Base-by-base conservation (phyloP, 2,329 filamentous ascomycete species). In the Neopestalotiopsis sp. region DNA sequence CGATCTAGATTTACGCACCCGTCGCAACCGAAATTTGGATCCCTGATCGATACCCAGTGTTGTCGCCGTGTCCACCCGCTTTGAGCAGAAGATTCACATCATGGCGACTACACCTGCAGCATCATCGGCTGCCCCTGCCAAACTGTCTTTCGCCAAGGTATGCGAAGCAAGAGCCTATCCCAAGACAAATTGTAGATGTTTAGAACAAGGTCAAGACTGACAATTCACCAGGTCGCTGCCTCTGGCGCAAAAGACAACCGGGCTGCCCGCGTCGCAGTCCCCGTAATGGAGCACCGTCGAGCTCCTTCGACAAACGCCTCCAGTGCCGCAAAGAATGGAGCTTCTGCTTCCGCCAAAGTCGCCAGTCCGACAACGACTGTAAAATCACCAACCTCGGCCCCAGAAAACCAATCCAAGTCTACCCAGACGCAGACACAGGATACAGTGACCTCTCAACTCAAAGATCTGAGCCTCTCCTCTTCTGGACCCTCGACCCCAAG, bases 111-210 rank as follows among this genome's bases (percentile, higher is more conserved):
- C 70, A n/a, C 65, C 65, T 66, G 76, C 76, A 40, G n/a, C 61
- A 4, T 69, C 68, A 64, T 63, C 76, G 65, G 71, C 76, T 71
- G 76, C 69, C 66, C 74, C 74, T 45, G 76, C 78, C 71, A 78
- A 77, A 68, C 57, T 79, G 67, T 78, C 78, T 62, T 79, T 79
- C 58, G 78, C 78, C 40, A 79, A 78, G 76, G 78, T 79, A 69
- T 20, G 73, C 69, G 32, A 6, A 62, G 9, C 12, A 14, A 34
- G 17, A 34, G n/a, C 28, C n/a, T 40, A 34, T 34, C 17, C 30
- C n/a, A 14, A 34, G 59, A 34, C 32, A 40, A 34, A n/a, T 53
- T 20, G 14, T 17, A 53, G n/a, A 17, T 10, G 9, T 59, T 24
- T 24, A 13, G 30, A 17, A 34, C 30, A 13, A 28, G 10, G 24